Evolutionary conservation across 768 basidiomycete species (phyloP), one percentile per base, ranked within the genome.

Genomic region (Macrolepiota albuminosa): DNA sequence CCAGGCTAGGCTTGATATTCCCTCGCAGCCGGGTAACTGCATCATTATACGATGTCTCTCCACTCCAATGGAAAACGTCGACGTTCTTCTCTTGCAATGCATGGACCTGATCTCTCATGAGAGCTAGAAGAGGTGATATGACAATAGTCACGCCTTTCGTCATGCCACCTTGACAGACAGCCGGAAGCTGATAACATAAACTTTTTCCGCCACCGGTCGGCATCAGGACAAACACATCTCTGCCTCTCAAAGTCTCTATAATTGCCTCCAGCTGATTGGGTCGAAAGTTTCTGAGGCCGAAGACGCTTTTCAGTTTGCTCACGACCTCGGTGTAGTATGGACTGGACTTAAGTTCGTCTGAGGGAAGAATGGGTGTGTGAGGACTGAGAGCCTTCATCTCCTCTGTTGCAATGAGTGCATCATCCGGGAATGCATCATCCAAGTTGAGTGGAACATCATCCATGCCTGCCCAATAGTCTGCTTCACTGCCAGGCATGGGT

Each of bases 171-270:
- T 74, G 73, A 67, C 94, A 91, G 37, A 97, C 80, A 2, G 94
- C 95, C 0, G 97, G 97, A 1, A 98, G 85, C 70, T 98, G 87
- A 71, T 87, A 94, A 65, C 89, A 93, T 42, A 95, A 76, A 66
- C 88, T 91, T 74, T 95, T 95, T 0, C 93, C 93, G 4, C 94
- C 94, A 39, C 94, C 95, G 1, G 97, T 99, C 1, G 97, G 97
- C 85, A 98, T 95, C 8, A 98, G 81, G 18, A 98, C 92, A 64
- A 98, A 94, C 18, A 93, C 92, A 67, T 98, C 96, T 57, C 79
- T 83, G 8, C 89, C 93, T 2, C 80, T 77, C 71, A 99, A 75
- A 0, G 90, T 86, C 16, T 88, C 89, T 47, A 84, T 81, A 63
- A 98, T 90, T 2, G 91, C 93, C 67, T 91, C 87, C 43, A 94